A percentile compares a stretch with the other conserved stretches of the same genome.
Conservation (phyloP, 2,329 filamentous ascomycete genomes). For the Clonostachys sp. region DNA sequence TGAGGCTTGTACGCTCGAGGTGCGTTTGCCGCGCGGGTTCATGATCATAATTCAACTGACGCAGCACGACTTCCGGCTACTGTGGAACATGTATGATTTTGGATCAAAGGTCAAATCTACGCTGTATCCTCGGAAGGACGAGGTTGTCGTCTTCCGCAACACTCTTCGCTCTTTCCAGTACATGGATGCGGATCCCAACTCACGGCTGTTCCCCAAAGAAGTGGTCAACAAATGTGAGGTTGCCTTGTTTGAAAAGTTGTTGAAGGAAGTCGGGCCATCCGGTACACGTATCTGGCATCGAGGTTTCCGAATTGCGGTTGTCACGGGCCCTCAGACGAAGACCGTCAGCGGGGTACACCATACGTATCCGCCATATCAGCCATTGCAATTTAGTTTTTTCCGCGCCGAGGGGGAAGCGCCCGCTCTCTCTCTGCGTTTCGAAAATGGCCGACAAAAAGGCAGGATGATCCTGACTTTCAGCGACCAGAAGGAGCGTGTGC, state of each 20-base stretch:
- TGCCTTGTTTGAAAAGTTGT: slow-evolving; percentile 68
- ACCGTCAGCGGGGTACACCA: slow-evolving; percentile 75
- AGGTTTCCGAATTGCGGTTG: slow-evolving; percentile 73
- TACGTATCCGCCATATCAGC: slow-evolving; percentile 57
- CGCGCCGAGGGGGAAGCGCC: slow-evolving; percentile 67
- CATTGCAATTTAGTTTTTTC: slow-evolving; percentile 74
- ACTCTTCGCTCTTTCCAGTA: slow-evolving; percentile 75
- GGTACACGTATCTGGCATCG: slow-evolving; percentile 70
- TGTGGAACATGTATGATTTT: slow-evolving; percentile 85
- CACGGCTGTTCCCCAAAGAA: slow-evolving; percentile 72
- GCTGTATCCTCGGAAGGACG: slow-evolving; percentile 64
- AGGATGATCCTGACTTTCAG: slow-evolving; percentile 75
- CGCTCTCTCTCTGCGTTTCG: slow-evolving; percentile 66
- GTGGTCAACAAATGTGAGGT: slow-evolving; percentile 67
- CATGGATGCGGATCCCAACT: slow-evolving; percentile 66
- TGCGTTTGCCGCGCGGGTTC: slow-evolving; percentile 74
- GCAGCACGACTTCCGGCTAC: slow-evolving; percentile 71
- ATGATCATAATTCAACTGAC: slow-evolving; percentile 65
- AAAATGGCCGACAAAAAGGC: slow-evolving; percentile 60
- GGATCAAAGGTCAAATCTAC: slow-evolving; percentile 70
- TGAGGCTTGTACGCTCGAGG: slow-evolving; percentile 58
- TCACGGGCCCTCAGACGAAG: slow-evolving; percentile 74
- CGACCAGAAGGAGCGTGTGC: slow-evolving; percentile 65
- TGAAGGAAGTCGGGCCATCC: slow-evolving; percentile 65
- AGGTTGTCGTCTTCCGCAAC: slow-evolving; percentile 64